Percentiles rank a stretch among this genome's conserved stretches.
phyloP scores from a whole-genome alignment of 805 yeast species.

The Kodamaea sagamina region DNA sequence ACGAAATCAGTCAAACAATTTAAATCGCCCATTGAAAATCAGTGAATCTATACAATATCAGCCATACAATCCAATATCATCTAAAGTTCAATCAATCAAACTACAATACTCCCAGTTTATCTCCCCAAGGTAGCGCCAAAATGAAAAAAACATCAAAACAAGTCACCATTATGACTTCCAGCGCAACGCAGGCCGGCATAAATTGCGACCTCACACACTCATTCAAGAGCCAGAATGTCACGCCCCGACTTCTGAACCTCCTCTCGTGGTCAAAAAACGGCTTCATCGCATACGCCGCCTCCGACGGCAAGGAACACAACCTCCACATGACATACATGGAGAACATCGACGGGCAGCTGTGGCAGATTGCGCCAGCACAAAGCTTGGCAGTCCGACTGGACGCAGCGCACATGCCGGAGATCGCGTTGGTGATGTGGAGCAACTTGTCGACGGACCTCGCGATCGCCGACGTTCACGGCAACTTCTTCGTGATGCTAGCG shows the following conservation, averaged over 20 bases:
- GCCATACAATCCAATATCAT: too few species aligned
- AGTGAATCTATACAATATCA: too few species aligned
- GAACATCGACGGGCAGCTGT: conserved; percentile 69
- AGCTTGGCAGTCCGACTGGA: conserved; percentile 33
- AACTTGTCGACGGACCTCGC: conserved; percentile 80
- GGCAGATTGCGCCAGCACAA: conserved; percentile 72
- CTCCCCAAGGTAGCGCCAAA: conserved; percentile 2
- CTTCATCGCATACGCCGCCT: conserved; percentile 68
- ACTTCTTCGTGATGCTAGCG: conserved; percentile 44
- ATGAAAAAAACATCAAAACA: conserved; percentile 3
- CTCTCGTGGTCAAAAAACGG: conserved; percentile 86
- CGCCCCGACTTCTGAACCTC: conserved; percentile 9
- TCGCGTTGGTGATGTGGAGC: conserved; percentile 67
- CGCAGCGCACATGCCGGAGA: conserved; percentile 29
- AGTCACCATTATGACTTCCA: too few species aligned
- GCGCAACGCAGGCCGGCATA: neutral
- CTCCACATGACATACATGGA: conserved; percentile 68
- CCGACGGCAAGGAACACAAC: conserved; percentile 36
- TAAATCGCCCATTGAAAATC: too few species aligned
- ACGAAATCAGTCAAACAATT: too few species aligned
- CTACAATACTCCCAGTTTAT: too few species aligned
- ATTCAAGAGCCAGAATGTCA: conserved; percentile 4
- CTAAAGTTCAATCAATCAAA: too few species aligned
- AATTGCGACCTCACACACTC: conserved; percentile 4
- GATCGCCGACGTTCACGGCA: conserved; percentile 71